phyloP scores from a whole-genome alignment of 768 basidiomycete species.

The Leccinum boreale region DNA sequence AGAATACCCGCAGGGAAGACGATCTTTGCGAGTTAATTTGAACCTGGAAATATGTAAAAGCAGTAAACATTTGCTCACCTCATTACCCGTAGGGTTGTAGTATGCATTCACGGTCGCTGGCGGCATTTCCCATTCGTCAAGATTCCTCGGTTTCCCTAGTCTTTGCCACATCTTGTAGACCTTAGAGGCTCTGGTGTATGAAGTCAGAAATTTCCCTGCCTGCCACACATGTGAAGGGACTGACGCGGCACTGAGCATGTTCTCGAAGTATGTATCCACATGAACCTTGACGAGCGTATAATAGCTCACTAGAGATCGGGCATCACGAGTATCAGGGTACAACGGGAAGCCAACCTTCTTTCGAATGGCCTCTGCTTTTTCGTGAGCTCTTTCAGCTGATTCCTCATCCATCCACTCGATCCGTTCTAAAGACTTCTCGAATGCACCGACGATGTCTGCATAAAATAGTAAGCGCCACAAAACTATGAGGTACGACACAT shows the following conservation, averaged over 20 bases:
- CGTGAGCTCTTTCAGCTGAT: constrained; percentile 76
- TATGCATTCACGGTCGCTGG: constrained; percentile 88
- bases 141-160: constrained; percentile 68
- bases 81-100: constrained; percentile 83
- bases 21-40: constrained; percentile 46
- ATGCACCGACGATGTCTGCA: constrained; percentile 75
- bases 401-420: constrained; percentile 91
- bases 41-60: not conserved
- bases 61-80: constrained; percentile 43
- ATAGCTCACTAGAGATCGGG: constrained; percentile 67
- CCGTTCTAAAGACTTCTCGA: constrained; percentile 68
- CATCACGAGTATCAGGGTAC: constrained; percentile 75
- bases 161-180: constrained; percentile 69
- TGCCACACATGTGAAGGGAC: constrained; percentile 1
- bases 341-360: constrained; percentile 93
- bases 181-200: constrained; percentile 47
- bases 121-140: constrained; percentile 82
- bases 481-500: not conserved
- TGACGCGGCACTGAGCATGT: constrained; percentile 65
- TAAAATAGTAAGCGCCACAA: constrained; percentile 8
- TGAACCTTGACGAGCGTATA: constrained; percentile 69
- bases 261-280: constrained; percentile 76
- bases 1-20: constrained; percentile 97
- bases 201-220: constrained; percentile 5
- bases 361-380: constrained; percentile 61